Evolutionary conservation across 139 green algal genomes (phyloP).

Genomic region (Chlamydomonas sp.): DNA sequence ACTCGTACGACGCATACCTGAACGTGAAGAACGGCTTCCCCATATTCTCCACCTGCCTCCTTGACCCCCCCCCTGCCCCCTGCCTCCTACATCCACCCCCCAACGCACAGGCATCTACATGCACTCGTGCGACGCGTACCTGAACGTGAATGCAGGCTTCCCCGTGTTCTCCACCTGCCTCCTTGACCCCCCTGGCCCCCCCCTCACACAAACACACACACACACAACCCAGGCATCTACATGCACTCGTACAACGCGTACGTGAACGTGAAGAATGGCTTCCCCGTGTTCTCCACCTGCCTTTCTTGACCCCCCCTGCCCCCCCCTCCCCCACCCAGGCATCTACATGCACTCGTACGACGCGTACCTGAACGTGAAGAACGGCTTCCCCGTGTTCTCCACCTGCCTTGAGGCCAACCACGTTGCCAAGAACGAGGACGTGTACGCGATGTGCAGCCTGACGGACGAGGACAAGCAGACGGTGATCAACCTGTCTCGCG

Average conservation of each 20-base stretch:
- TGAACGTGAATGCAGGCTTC: slow-evolving; percentile 90
- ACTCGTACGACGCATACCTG: slow-evolving; percentile 79
- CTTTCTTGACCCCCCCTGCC: no score
- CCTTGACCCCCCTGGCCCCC: no score
- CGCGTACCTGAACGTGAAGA: slow-evolving; percentile 71
- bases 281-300: slow-evolving; percentile 96
- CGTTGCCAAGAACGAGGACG: slow-evolving; percentile 69
- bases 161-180: slow-evolving; percentile 93
- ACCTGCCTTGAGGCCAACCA: slow-evolving; percentile 94
- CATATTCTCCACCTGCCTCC: slow-evolving; percentile 91
- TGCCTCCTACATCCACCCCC: background rate
- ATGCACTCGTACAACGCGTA: slow-evolving; percentile 77
- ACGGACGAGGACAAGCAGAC: slow-evolving; percentile 87
- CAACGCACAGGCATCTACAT: slow-evolving; percentile 73
- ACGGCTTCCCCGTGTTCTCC: slow-evolving; percentile 93
- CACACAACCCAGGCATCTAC: slow-evolving; percentile 51
- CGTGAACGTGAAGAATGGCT: slow-evolving; percentile 85
- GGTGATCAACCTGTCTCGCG: slow-evolving; percentile 62
- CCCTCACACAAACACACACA: no score
- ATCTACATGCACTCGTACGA: slow-evolving; percentile 92
- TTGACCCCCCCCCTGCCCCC: no score
- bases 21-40: slow-evolving; percentile 92
- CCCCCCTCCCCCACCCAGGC: slow-evolving; percentile 50
- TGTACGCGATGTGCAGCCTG: slow-evolving; percentile 63
- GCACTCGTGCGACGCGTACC: slow-evolving; percentile 76